Evolutionary conservation across 1,284 basidiomycete genomes (phyloP), one percentile per base, ranked within the genome.

Genomic region (Sporisorium scitamineum): DNA sequence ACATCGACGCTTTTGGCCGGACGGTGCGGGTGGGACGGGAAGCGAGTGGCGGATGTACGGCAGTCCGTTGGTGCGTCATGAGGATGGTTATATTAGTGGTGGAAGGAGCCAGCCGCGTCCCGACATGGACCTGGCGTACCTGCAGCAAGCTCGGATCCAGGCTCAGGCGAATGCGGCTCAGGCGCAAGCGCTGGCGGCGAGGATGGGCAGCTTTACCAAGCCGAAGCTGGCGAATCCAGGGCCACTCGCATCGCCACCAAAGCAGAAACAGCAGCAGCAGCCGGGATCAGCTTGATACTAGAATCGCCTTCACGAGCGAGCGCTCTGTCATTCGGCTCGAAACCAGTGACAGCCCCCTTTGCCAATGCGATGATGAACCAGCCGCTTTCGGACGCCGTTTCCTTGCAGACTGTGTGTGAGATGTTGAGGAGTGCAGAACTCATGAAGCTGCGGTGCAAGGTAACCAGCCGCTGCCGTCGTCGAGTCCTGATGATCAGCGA

Each of bases 1-100:
- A 42, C 89, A 91, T 8, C 89, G 91, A 14, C 91, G 93, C 63
- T 83, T 85, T 67, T 87, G 87, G 87, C 37, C 67, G 61, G 50
- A 76, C 71, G 76, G 84, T 32, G 74, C 77, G 16, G 80, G 80
- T 1, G 80, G 80, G 10, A 62, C 76, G 1, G 81, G 76, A 4
- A 73, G 69, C 57, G 76, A 78, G 24, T 83, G 78, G 78, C 62
- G 82, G 37, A 80, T 79, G 81, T 61, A 72, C 34, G 80, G 79
- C 32, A 82, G 81, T 58, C 81, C 82, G 13, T 48, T 80, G 47
- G 74, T 83, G 16, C 60, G 77, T 2, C 70, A 76, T 44, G 75
- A 77, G 42, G 73, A 80, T 48, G 74, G 77, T 3, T 79, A 72
- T 53, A 67, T 80, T 42, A 71, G 61, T 42, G 74, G 62, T 37